Evolutionary conservation across 306 rosid species (phyloP), one percentile per base, ranked within the genome.

Genomic region (Vigna trinervia): DNA sequence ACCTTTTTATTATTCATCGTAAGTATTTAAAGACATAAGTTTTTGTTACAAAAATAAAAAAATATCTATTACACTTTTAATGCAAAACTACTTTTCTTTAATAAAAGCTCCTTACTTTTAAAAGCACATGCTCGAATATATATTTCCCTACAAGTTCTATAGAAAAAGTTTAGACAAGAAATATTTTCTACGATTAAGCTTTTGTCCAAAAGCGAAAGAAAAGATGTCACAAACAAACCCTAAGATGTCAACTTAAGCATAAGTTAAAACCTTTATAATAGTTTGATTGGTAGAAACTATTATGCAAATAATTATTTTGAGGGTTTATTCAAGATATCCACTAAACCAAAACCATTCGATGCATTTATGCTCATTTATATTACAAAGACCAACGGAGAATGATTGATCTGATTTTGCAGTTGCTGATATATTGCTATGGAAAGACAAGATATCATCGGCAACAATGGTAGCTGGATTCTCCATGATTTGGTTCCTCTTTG

Each of bases 361-460:
- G 69, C 50, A 43, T 54, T 56, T 56, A 67, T n/a, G 48, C 5
- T 26, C 48, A 2, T 58, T 58, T 5, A 67, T 77, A 56, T 52
- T 43, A 46, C 38, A 54, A 67, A 43, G 10, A 30, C 26, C 71
- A 59, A 69, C 6, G 47, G 10, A 48, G 22, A 43, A 5, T 56
- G 41, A 52, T 22, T 75, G 57, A 62, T 43, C 19, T 79, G 78
- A 56, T 73, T 78, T 71, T 91, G 80, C 88, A 84, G 93, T 81
- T 74, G 90, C 93, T 43, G 91, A 90, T 75, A 34, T 89, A 59
- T 45, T 93, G 65, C 39, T 87, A 47, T 89, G 96, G 98, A 85
- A 69, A 86, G 71, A 93, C 73, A 89, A 73, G 88, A 77, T 7
- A 65, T 5, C 69, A 79, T 80, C 95, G 3, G 89, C 82, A 20